Evolutionary conservation across 345 rosid species (phyloP).

Genomic region (Barbarea vulgaris): DNA sequence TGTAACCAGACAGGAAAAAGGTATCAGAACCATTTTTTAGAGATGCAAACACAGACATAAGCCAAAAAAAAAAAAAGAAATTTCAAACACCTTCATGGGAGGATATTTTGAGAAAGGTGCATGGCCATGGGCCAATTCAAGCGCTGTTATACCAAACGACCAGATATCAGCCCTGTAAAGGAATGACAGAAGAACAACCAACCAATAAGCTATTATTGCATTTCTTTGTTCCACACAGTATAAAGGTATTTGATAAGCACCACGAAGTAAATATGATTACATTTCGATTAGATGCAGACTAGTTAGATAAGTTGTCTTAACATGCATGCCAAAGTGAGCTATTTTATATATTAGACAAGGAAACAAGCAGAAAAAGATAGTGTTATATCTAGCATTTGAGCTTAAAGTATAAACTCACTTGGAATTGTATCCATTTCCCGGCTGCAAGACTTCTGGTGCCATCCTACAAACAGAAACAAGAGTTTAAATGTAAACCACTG

Average conservation of each 20-base stretch:
- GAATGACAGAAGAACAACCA: slow-evolving; percentile 27
- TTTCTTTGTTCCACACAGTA: slow-evolving; percentile 18
- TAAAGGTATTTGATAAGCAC: slow-evolving; percentile 1
- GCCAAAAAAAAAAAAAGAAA: background rate
- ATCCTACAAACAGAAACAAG: slow-evolving; percentile 64
- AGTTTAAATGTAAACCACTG: slow-evolving; percentile 6
- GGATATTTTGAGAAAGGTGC: slow-evolving; percentile 99
- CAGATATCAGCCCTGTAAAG: slow-evolving; percentile 94
- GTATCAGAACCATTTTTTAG: background rate
- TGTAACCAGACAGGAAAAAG: slow-evolving; percentile 28
- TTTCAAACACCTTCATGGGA: slow-evolving; percentile 86
- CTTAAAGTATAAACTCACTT: slow-evolving; percentile 59
- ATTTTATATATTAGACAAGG: background rate
- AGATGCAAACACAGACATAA: slow-evolving; percentile 10
- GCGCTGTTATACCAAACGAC: slow-evolving; percentile 98
- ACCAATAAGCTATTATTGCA: slow-evolving; percentile 28
- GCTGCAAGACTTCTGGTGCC: slow-evolving; percentile 99
- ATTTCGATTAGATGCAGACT: background rate
- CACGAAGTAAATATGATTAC: slow-evolving; percentile 5
- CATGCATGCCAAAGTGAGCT: slow-evolving; percentile 16
- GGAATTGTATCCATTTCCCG: slow-evolving; percentile 95
- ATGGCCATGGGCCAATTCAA: slow-evolving; percentile 99
- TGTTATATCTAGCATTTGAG: background rate
- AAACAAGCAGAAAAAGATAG: background rate
- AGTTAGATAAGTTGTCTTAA: slow-evolving; percentile 4